Conservation (phyloP, 1,284 basidiomycete species). For the Peniophora sp. region DNA sequence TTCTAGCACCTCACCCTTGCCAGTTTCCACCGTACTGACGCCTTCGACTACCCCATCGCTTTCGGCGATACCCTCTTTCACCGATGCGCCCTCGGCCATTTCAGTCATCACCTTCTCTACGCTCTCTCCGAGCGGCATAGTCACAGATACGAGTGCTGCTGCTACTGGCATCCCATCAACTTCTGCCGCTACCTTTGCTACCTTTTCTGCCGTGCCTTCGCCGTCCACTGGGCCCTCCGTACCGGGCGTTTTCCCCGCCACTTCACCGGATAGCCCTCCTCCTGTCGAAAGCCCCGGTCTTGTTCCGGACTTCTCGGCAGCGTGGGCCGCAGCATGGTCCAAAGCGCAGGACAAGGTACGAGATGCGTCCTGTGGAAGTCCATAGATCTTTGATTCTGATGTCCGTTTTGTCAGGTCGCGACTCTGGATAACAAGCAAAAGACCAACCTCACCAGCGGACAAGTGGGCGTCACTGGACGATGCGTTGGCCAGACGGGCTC, state of each 20-base stretch:
- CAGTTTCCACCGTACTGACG: background rate
- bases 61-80: background rate
- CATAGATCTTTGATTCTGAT: background rate
- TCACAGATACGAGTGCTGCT: background rate
- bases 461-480: constrained; percentile 28
- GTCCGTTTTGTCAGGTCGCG: constrained; percentile 19
- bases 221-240: constrained; percentile 20
- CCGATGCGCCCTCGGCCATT: no score
- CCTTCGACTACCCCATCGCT: background rate
- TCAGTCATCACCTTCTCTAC: no score
- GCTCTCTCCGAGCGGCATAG: background rate
- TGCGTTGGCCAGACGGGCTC: constrained; percentile 36
- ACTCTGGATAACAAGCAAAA: constrained; percentile 31
- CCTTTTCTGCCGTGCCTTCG: constrained; percentile 24
- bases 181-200: constrained; percentile 1
- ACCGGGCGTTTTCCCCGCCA: constrained; percentile 19
- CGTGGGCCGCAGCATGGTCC: constrained; percentile 31
- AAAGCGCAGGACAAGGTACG: constrained; percentile 26
- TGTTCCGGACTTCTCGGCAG: constrained; percentile 35
- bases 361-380: constrained; percentile 5
- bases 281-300: constrained; percentile 19
- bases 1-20: background rate
- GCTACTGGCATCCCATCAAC: background rate
- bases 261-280: constrained; percentile 21
- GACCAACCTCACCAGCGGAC: constrained; percentile 30